A percentile compares a stretch with the other conserved stretches of the same genome.
Evolutionary conservation across 2,329 filamentous ascomycete genomes (phyloP).

Genomic region (Cladosporium sp.): DNA sequence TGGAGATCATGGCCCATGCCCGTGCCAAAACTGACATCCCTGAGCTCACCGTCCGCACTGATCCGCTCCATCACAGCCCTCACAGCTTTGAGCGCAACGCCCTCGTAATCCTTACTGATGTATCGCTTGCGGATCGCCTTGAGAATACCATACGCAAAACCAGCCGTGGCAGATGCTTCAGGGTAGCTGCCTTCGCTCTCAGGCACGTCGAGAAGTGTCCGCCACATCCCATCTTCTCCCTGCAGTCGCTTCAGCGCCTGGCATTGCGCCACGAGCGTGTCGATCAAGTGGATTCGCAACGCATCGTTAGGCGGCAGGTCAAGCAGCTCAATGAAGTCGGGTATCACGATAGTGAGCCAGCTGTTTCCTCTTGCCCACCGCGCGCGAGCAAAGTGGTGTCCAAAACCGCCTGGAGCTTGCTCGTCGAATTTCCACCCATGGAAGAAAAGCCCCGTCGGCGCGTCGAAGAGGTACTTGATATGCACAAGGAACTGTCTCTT

Average conservation of each 20-base stretch:
- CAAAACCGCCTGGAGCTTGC: constrained; percentile 44
- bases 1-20: constrained; percentile 69
- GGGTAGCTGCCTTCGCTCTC: constrained; percentile 65
- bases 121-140: constrained; percentile 69
- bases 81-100: constrained; percentile 60
- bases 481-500: constrained; percentile 74
- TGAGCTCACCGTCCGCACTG: constrained; percentile 62
- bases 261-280: constrained; percentile 65
- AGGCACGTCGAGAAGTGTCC: constrained; percentile 66
- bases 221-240: constrained; percentile 61
- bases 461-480: constrained; percentile 73
- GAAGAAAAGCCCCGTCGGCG: constrained; percentile 67
- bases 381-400: constrained; percentile 54
- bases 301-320: constrained; percentile 57
- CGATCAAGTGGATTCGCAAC: constrained; percentile 54
- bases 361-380: constrained; percentile 59
- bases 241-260: constrained; percentile 60
- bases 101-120: constrained; percentile 57
- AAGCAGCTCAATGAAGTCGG: constrained; percentile 72
- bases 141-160: constrained; percentile 74
- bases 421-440: constrained; percentile 77
- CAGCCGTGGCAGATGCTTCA: constrained; percentile 73
- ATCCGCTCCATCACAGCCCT: constrained; percentile 63
- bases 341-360: constrained; percentile 80
- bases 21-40: constrained; percentile 73